Percentiles rank a stretch among this genome's conserved stretches.
Conservation (phyloP, 2,329 filamentous ascomycete species). For the Phoma herbarum region DNA sequence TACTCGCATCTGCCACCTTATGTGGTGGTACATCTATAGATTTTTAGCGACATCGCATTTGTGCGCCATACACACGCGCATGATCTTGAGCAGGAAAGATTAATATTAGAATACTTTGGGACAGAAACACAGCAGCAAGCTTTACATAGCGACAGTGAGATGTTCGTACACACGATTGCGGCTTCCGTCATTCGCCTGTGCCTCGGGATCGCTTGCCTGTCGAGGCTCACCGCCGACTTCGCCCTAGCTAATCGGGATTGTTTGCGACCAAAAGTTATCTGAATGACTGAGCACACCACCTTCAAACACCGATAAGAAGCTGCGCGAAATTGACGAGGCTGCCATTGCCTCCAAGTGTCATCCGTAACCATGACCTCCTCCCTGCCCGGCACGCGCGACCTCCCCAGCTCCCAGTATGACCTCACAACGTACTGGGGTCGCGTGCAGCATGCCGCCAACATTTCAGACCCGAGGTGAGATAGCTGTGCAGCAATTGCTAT, state of each 20-base stretch:
- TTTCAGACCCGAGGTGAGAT: constrained; percentile 93
- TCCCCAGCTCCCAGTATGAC: constrained; percentile 92
- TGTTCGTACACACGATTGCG: neutral
- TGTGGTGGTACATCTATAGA: constrained; percentile 10
- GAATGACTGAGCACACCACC: neutral
- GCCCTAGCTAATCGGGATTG: constrained; percentile 5
- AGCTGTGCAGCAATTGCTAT: constrained; percentile 25
- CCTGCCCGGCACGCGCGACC: constrained; percentile 74
- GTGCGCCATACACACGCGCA: constrained; percentile 5
- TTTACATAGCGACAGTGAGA: constrained; percentile 5
- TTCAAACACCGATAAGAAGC: constrained; percentile 2
- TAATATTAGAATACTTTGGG: constrained; percentile 15
- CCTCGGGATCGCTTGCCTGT: constrained; percentile 9
- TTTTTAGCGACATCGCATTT: constrained; percentile 16
- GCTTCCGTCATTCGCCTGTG: neutral
- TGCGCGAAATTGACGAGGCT: constrained; percentile 6
- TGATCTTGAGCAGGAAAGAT: constrained; percentile 3
- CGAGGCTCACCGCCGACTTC: constrained; percentile 16
- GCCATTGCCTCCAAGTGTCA: neutral
- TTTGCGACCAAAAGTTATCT: constrained; percentile 1
- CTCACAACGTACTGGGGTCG: constrained; percentile 94
- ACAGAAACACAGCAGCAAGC: constrained; percentile 1
- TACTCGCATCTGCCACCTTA: neutral
- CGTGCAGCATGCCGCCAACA: constrained; percentile 85
- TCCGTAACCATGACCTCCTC: constrained; percentile 65